phyloP scores from a whole-genome alignment of 1,284 basidiomycete genomes.

The Ustilago esculenta region DNA sequence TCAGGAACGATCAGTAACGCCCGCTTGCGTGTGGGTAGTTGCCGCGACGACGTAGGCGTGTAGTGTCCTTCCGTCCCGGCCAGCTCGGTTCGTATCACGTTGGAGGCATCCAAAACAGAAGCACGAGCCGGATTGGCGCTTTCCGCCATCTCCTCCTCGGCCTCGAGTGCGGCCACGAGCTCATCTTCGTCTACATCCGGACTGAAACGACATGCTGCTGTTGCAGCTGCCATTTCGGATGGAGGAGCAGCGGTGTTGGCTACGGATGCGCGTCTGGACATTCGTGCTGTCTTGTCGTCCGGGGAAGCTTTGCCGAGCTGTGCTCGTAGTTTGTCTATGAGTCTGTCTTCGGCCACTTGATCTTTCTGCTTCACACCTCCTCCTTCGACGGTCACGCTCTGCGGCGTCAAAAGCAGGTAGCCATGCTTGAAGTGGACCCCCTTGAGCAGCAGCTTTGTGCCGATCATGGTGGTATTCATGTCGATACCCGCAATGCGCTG shows the following conservation, averaged over 20 bases:
- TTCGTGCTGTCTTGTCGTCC: not conserved
- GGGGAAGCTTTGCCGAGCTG: constrained; percentile 21
- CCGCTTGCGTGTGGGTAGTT: not conserved
- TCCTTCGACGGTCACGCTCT: constrained; percentile 25
- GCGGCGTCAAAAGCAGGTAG: constrained; percentile 23
- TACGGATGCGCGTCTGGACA: not conserved
- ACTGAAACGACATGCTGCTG: constrained; percentile 10
- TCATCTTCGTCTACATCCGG: constrained; percentile 37
- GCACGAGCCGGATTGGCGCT: not conserved
- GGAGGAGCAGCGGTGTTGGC: not conserved
- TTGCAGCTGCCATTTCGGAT: not conserved
- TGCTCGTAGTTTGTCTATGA: constrained; percentile 24
- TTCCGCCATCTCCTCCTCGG: constrained; percentile 14
- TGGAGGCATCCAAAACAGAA: not conserved
- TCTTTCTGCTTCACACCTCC: constrained; percentile 22
- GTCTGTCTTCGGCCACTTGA: constrained; percentile 12
- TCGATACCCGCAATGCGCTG: constrained; percentile 28
- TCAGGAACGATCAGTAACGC: constrained; percentile 4
- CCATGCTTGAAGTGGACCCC: constrained; percentile 20
- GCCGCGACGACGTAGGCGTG: not conserved
- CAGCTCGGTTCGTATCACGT: not conserved
- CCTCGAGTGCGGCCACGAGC: constrained; percentile 34
- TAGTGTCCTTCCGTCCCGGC: too few species aligned
- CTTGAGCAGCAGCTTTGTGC: constrained; percentile 37
- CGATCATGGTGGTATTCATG: constrained; percentile 41